phyloP scores from a whole-genome alignment of 1,139 yeast species.

The Pichia sp. region DNA sequence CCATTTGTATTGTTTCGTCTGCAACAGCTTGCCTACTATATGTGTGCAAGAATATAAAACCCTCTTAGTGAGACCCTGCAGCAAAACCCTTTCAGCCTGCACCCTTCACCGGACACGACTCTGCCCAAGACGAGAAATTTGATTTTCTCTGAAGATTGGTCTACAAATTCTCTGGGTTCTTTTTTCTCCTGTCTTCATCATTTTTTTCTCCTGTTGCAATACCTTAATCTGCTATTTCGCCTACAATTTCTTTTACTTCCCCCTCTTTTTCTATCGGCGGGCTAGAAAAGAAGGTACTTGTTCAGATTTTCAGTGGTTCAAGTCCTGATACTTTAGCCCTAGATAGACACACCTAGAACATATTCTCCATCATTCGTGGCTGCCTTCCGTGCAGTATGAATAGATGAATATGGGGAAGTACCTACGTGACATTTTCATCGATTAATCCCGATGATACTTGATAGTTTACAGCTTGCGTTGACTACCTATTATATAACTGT shows the following conservation, averaged over 20 bases:
- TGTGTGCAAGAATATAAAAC: not conserved
- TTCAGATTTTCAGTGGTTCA: conserved; percentile 14
- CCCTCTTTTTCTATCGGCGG: conserved; percentile 6
- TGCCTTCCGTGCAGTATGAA: conserved; percentile 24
- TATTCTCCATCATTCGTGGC: conserved; percentile 71
- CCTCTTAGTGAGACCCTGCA: not conserved
- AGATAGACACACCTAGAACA: conserved; percentile 62
- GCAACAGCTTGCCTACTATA: no score
- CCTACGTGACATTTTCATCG: conserved; percentile 57
- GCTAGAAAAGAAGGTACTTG: conserved; percentile 14
- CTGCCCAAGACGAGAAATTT: not conserved
- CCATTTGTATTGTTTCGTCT: no score
- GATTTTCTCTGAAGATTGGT: not conserved
- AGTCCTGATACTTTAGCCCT: conserved; percentile 57
- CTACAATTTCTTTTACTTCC: not conserved
- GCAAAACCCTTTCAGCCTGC: no score
- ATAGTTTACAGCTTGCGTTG: no score
- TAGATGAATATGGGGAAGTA: conserved; percentile 77
- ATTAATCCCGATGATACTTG: no score
- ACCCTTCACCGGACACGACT: not conserved
- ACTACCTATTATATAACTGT: no score
- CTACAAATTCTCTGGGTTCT: no score
- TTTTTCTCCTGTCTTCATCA: not conserved
- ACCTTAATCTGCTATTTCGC: not conserved
- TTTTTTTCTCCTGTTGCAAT: not conserved